phyloP scores from a whole-genome alignment of 768 basidiomycete genomes.

The Mycena filopes region DNA sequence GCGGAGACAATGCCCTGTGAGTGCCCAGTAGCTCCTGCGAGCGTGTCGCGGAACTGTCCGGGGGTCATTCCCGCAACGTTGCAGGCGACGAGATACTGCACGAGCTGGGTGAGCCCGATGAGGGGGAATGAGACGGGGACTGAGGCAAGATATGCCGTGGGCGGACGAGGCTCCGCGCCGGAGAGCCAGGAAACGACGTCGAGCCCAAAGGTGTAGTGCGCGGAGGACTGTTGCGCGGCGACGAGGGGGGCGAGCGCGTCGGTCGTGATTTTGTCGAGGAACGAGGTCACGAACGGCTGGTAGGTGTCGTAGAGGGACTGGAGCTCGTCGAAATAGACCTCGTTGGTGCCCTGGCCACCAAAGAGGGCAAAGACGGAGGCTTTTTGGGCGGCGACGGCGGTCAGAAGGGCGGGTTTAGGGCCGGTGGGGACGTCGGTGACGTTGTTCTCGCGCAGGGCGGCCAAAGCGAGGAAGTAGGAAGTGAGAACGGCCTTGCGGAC shows the following conservation, averaged over 20 bases:
- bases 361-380: conserved; percentile 92
- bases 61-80: conserved; percentile 81
- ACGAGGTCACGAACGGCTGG: conserved; percentile 82
- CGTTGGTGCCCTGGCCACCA: conserved; percentile 98
- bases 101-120: conserved; percentile 95
- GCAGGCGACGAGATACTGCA: conserved; percentile 88
- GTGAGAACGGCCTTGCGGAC: conserved; percentile 80
- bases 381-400: conserved; percentile 67
- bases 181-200: conserved; percentile 88
- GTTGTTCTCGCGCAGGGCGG: conserved; percentile 69
- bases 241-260: conserved; percentile 80
- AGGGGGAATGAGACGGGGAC: conserved; percentile 95
- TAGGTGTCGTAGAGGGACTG: conserved; percentile 93
- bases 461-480: conserved; percentile 82
- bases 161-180: conserved; percentile 74
- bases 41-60: conserved; percentile 77
- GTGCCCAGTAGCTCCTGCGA: conserved; percentile 94
- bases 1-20: conserved; percentile 98
- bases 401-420: conserved; percentile 75
- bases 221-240: conserved; percentile 63
- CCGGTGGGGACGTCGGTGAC: conserved; percentile 66
- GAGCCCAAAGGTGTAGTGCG: conserved; percentile 84
- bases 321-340: conserved; percentile 97
- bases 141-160: conserved; percentile 88
- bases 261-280: conserved; percentile 71